Evolutionary conservation across 2,329 filamentous ascomycete genomes (phyloP), one percentile per base, ranked within the genome.

Genomic region (Fusarium sp.): DNA sequence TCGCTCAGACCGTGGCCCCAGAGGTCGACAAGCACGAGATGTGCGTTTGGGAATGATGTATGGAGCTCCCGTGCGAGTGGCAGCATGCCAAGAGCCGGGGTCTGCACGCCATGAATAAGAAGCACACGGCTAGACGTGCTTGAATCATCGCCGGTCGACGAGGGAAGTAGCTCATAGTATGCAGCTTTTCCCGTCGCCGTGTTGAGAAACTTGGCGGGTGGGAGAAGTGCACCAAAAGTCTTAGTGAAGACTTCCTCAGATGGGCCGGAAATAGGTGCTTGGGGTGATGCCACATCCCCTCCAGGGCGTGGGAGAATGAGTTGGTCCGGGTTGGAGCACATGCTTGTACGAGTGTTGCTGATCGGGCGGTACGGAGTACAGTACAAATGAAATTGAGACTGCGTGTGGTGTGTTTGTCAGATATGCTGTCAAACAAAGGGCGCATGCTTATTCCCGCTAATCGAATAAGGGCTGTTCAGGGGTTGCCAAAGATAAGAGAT

Each of bases 1-100:
- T 86, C 84, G 31, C 80, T 85, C n/a, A 90, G 77, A 0, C 88
- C 88, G 60, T 90, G 88, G 33, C 88, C 88, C 86, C 86, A 89
- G 13, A 86, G 82, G 65, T 90, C 88, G 16, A 88, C 20, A 1
- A 88, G 78, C 0, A 86, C 84, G 35, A 85, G 80, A 13, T 85
- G 80, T 0, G 86, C 77, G 0, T 72, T 29, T 0, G 86, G 83
- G 54, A 83, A 84, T 0, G 71, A 73, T 0, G 77, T 38, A 2
- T 81, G 79, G 1, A 90, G 79, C 0, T 75, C 71, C 7, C 70
- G 77, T 0, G 82, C 81, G 2, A 89, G 80, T 0, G 87, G 86
- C 0, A 83, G 77, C 62, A 89, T 76, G 25, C 87, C 87, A 5
- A 89, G 75, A 2, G 87, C 85, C 8, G 86, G 84, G 1, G 87